Evolutionary conservation across 75 land plant genomes (phyloP).

Genomic region (Pinus albicaulis): DNA sequence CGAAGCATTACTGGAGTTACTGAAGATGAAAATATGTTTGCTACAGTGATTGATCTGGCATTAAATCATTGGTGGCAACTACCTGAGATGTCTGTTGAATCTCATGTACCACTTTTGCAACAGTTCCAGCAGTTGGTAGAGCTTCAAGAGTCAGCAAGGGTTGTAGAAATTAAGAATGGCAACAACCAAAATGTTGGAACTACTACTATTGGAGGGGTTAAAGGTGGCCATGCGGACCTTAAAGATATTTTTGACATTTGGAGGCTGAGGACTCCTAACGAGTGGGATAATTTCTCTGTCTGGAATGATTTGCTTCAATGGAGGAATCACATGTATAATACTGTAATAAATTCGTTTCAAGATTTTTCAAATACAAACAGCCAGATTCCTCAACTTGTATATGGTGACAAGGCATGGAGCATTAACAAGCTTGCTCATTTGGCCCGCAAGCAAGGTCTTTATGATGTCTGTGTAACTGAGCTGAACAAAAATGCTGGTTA

Average conservation of each 20-base stretch:
- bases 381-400: slow-evolving; percentile 95
- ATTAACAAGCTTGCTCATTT: slow-evolving; percentile 97
- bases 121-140: slow-evolving; percentile 99
- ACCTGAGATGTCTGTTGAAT: slow-evolving; percentile 94
- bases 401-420: slow-evolving; percentile 99
- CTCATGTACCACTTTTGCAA: slow-evolving; percentile 90
- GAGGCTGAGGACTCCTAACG: slow-evolving; percentile 96
- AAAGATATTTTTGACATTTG: slow-evolving; percentile 98
- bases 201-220: slow-evolving; percentile 42
- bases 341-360: slow-evolving; percentile 96
- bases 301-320: slow-evolving; percentile 99
- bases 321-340: slow-evolving; percentile 97
- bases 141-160: slow-evolving; percentile 89
- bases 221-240: slow-evolving; percentile 73
- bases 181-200: slow-evolving; percentile 57
- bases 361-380: slow-evolving; percentile 72
- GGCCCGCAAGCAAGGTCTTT: slow-evolving; percentile 95
- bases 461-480: slow-evolving; percentile 94
- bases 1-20: slow-evolving; percentile 46
- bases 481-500: slow-evolving; percentile 99
- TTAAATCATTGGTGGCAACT: slow-evolving; percentile 99
- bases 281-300: slow-evolving; percentile 95
- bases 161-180: slow-evolving; percentile 92
- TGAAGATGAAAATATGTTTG: slow-evolving; percentile 81
- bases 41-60: slow-evolving; percentile 90